Evolutionary conservation across 2,329 filamentous ascomycete genomes (phyloP), one percentile per base, ranked within the genome.

Genomic region (Dichotomopilus funicola): DNA sequence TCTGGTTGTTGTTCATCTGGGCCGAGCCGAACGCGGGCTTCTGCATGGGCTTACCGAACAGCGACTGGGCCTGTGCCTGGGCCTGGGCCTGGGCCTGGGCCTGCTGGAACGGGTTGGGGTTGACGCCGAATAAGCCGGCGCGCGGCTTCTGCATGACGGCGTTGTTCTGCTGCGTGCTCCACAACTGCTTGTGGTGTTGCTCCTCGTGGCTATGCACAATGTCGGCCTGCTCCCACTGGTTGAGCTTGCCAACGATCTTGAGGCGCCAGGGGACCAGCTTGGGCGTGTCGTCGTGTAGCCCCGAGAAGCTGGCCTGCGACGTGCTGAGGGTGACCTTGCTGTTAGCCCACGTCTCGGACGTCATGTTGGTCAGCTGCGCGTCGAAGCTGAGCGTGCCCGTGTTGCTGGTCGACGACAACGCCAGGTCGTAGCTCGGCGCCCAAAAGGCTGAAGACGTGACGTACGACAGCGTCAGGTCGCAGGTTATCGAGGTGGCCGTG

Each of bases 341-440:
- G 67, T 80, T 77, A 35, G 71, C 72, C 84, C 84, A 87, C 0
- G 77, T 80, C 69, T 87, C 84, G 0, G 79, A 82, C 0, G 82
- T 85, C 50, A 72, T 72, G 68, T 87, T 87, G 55, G 75, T 77
- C 51, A 86, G 77, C 60, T 79, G 76, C 1, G 83, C 83, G 53
- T 85, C 80, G 65, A 87, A 87, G 62, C 77, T 78, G 11, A 87
- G 72, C 4, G 70, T 70, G 1, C 75, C 82, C 0, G 76, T 75
- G 49, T 75, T 77, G 19, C 68, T 73, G 0, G 77, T 75, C 1
- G 83, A 83, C 10, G 75, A 80, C n/a, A 87, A 73, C 51, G 76
- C 76, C 41, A 86, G 68, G 61, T 87, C 82, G 65, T 87, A 87
- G 54, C 75, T 79, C 2, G 83, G 81, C 0, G 71, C 70, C 83